Conservation (phyloP, 192 early-diverging fungal genomes). For the Pilobolus umbonatus region DNA sequence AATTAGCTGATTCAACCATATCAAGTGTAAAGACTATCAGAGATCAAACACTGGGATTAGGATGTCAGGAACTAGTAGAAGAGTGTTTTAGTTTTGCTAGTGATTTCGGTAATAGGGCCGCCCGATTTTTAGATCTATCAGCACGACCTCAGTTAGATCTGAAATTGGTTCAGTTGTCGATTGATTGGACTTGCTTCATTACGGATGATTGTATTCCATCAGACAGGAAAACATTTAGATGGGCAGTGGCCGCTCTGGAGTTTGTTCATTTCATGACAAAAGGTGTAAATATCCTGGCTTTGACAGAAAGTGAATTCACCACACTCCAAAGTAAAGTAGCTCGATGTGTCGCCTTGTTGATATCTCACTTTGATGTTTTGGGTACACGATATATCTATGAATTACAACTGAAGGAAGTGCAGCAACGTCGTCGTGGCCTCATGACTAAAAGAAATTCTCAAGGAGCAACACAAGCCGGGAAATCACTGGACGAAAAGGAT, state of each 20-base stretch:
- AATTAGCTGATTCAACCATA: constrained; percentile 49
- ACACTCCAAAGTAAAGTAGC: constrained; percentile 68
- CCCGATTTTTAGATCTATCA: constrained; percentile 55
- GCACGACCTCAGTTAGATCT: constrained; percentile 57
- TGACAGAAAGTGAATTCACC: constrained; percentile 68
- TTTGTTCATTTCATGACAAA: constrained; percentile 75
- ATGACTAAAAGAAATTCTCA: constrained; percentile 22
- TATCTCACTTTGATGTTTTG: constrained; percentile 79
- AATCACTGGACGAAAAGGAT: constrained; percentile 25
- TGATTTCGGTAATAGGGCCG: constrained; percentile 60
- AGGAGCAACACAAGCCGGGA: constrained; percentile 10
- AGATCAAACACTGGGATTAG: constrained; percentile 37
- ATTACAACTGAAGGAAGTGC: constrained; percentile 17
- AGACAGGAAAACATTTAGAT: constrained; percentile 75
- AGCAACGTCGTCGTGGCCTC: constrained; percentile 26
- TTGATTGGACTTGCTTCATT: constrained; percentile 88
- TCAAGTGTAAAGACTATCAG: constrained; percentile 52
- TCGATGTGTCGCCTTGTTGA: constrained; percentile 73
- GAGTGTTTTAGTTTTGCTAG: constrained; percentile 68
- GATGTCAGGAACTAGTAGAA: constrained; percentile 60
- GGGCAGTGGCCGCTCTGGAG: constrained; percentile 81
- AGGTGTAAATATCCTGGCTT: constrained; percentile 62
- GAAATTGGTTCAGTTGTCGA: constrained; percentile 65
- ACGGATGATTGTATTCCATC: constrained; percentile 76
- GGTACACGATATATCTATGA: constrained; percentile 53